Percentiles rank a stretch among this genome's conserved stretches.
Conservation (phyloP, 2,329 filamentous ascomycete genomes). For the Tothia fuscella region DNA sequence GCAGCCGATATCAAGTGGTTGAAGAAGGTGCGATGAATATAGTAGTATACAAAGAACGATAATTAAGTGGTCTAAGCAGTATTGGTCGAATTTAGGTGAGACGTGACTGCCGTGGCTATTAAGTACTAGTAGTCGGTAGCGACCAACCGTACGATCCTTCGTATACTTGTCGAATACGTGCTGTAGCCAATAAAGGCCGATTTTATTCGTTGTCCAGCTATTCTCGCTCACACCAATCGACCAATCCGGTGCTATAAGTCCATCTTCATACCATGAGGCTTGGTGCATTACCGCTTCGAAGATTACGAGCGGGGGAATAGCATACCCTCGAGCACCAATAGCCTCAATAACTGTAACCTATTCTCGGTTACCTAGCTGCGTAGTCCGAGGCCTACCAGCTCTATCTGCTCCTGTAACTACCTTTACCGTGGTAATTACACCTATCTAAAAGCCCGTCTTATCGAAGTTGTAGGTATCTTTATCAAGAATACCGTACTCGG, state of each 20-base stretch:
- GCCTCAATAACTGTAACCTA: no score
- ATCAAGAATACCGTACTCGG: no score
- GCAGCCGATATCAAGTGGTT: no score
- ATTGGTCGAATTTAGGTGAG: neutral
- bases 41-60: no score
- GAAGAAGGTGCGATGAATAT: no score
- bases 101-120: neutral
- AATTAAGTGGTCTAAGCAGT: neutral
- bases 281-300: slow-evolving; percentile 1
- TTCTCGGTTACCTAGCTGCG: no score
- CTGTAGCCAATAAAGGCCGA: neutral
- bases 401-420: no score
- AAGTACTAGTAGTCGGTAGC: neutral
- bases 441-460: no score
- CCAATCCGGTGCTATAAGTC: neutral
- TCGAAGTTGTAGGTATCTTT: no score
- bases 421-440: neutral
- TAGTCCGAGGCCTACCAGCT: no score
- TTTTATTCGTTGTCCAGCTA: neutral
- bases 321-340: slow-evolving; percentile 12
- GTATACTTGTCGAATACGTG: neutral
- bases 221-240: no score
- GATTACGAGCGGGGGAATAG: slow-evolving; percentile 3
- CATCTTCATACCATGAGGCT: slow-evolving; percentile 8
- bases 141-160: neutral